phyloP scores from a whole-genome alignment of 352 stramenopile genomes.

The Elongisporangium prolatum region DNA sequence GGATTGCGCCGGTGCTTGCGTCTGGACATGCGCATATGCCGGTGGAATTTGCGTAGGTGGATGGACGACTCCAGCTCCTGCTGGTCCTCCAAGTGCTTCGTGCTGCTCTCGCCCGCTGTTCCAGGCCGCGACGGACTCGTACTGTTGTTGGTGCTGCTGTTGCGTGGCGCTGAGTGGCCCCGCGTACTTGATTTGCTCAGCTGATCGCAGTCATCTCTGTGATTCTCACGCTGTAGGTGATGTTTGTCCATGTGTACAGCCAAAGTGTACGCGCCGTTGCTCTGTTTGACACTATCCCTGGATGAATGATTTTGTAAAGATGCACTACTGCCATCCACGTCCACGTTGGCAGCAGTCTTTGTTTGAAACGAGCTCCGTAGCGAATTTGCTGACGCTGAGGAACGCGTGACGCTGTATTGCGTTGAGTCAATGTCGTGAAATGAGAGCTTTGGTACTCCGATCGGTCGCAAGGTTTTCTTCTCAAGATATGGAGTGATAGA shows the following conservation, averaged over 20 bases:
- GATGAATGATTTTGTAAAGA: too few relatives aligned
- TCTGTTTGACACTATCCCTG: slow-evolving; percentile 1
- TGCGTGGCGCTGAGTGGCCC: not conserved
- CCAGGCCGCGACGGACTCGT: not conserved
- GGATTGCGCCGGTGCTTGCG: slow-evolving; percentile 49
- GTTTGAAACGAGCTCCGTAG: not conserved
- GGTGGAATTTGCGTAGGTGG: slow-evolving; percentile 65
- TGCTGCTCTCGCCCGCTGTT: not conserved
- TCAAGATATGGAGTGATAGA: slow-evolving; percentile 61
- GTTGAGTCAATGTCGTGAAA: slow-evolving; percentile 26
- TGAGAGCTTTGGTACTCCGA: slow-evolving; percentile 47
- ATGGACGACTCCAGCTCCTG: slow-evolving; percentile 25
- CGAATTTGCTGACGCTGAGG: not conserved
- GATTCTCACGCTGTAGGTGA: slow-evolving; percentile 13
- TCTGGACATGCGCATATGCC: slow-evolving; percentile 59
- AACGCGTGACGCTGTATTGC: not conserved
- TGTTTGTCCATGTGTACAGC: slow-evolving; percentile 51
- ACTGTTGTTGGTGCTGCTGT: not conserved
- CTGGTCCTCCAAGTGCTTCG: slow-evolving; percentile 7
- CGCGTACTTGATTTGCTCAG: not conserved
- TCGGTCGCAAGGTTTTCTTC: slow-evolving; percentile 56
- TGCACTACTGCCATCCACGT: not conserved
- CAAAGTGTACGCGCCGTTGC: slow-evolving; percentile 37
- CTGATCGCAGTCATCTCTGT: not conserved
- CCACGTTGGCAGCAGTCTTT: not conserved